These are phyloP conservation scores for Cryptococcus depauperatus DNA, from an alignment of 1,284 basidiomycete species.

Conservation along the genomic window DNA sequence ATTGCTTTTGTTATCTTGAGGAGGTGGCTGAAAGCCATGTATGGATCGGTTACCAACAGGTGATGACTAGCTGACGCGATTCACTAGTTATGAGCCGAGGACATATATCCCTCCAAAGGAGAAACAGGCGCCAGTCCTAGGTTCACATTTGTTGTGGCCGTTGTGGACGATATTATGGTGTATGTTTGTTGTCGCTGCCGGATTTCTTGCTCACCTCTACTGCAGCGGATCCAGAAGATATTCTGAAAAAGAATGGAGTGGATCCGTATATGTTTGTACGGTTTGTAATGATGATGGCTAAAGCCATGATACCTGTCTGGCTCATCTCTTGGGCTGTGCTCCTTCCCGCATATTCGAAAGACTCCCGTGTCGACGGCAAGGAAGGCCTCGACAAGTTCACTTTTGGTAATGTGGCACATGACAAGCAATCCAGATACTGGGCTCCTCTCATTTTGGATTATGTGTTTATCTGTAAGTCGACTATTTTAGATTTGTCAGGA, in stretches of 20 bases:
- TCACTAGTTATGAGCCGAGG: conserved; percentile 60
- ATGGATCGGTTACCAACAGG: not conserved
- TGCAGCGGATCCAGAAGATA: conserved; percentile 49
- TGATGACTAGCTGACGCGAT: not conserved
- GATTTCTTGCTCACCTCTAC: no score
- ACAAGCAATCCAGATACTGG: conserved; percentile 40
- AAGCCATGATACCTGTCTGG: conserved; percentile 60
- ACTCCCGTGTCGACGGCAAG: conserved; percentile 39
- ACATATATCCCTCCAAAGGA: conserved; percentile 50
- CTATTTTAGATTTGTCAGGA: not conserved
- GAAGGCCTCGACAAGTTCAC: conserved; percentile 51
- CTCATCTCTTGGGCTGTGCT: conserved; percentile 55
- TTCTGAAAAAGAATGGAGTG: conserved; percentile 42
- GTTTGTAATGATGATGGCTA: conserved; percentile 58
- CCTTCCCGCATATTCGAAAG: conserved; percentile 54
- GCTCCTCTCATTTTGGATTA: conserved; percentile 47
- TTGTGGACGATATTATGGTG: conserved; percentile 30
- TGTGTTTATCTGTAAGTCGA: conserved; percentile 44
- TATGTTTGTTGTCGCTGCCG: conserved; percentile 37
- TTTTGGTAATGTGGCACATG: conserved; percentile 47
- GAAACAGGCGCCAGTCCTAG: conserved; percentile 29
- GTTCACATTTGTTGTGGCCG: conserved; percentile 22
- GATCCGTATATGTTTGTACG: conserved; percentile 67
- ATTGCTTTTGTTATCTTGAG: conserved; percentile 55
- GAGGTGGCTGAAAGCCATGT: conserved; percentile 39